A percentile compares a stretch with the other conserved stretches of the same genome.
phyloP scores from a whole-genome alignment of 2,329 filamentous ascomycete species.

The Dothistroma pini region DNA sequence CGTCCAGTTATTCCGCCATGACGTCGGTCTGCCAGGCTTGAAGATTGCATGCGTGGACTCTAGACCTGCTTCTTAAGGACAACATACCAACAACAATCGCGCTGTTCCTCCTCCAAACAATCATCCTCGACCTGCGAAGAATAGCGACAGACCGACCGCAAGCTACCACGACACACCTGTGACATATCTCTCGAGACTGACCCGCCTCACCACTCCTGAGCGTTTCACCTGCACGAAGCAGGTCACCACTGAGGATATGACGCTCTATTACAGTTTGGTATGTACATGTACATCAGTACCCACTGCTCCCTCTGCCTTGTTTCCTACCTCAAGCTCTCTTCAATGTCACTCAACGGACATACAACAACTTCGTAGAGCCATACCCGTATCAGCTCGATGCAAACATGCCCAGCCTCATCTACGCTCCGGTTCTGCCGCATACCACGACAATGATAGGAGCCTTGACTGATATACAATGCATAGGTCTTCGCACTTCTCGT shows the following conservation, averaged over 20 bases:
- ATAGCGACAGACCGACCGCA: neutral
- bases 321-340: neutral
- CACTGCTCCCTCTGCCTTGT: constrained; percentile 10
- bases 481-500: constrained; percentile 82
- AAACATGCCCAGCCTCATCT: constrained; percentile 37
- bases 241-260: constrained; percentile 51
- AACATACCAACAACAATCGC: neutral
- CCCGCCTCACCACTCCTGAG: neutral
- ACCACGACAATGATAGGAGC: neutral
- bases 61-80: neutral
- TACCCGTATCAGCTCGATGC: neutral
- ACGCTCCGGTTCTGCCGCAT: constrained; percentile 31
- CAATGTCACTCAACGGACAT: neutral
- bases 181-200: neutral
- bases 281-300: constrained; percentile 42
- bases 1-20: too few relatives aligned
- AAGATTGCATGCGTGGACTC: too few relatives aligned
- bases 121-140: neutral
- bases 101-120: neutral
- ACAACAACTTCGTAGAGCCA: neutral
- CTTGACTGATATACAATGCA: constrained; percentile 17
- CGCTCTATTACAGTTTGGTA: constrained; percentile 66
- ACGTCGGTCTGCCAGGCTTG: too few relatives aligned
- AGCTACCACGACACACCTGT: constrained; percentile 5
- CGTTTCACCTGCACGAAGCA: constrained; percentile 9